Conservation (phyloP, 768 basidiomycete species). For the Suillus discolor region DNA sequence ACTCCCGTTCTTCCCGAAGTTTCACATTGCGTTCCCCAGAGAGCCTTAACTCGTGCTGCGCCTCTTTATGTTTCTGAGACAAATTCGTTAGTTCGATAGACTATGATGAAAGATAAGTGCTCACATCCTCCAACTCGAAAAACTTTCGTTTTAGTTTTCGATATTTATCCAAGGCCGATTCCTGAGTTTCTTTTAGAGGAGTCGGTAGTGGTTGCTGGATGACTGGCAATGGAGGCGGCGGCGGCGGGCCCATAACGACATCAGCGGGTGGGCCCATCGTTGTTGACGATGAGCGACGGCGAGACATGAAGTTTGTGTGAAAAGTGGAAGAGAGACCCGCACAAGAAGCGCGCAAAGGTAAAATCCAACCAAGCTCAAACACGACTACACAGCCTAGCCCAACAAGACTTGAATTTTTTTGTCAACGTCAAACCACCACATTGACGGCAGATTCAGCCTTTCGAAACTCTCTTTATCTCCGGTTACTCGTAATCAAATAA, state of each 20-base stretch:
- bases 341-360: constrained; percentile 25
- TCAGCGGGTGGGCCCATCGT: constrained; percentile 46
- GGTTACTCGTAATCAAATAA: not conserved
- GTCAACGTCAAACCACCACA: not conserved
- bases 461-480: not conserved
- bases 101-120: constrained; percentile 22
- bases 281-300: constrained; percentile 25
- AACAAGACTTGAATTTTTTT: constrained; percentile 5
- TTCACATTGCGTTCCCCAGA: constrained; percentile 66
- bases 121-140: constrained; percentile 71
- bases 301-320: constrained; percentile 28
- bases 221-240: constrained; percentile 37
- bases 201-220: constrained; percentile 30
- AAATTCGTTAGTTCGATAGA: constrained; percentile 22
- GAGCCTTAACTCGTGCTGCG: constrained; percentile 53
- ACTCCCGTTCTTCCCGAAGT: constrained; percentile 67
- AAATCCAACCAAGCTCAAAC: constrained; percentile 36
- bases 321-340: constrained; percentile 22
- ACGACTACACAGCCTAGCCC: constrained; percentile 30
- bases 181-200: constrained; percentile 42
- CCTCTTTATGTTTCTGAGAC: constrained; percentile 61
- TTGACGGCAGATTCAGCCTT: not conserved
- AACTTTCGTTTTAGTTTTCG: constrained; percentile 64
- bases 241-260: constrained; percentile 53
- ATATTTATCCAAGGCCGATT: constrained; percentile 59